phyloP scores from a whole-genome alignment of 352 stramenopile species.

The Phytopythium mirpurense region DNA sequence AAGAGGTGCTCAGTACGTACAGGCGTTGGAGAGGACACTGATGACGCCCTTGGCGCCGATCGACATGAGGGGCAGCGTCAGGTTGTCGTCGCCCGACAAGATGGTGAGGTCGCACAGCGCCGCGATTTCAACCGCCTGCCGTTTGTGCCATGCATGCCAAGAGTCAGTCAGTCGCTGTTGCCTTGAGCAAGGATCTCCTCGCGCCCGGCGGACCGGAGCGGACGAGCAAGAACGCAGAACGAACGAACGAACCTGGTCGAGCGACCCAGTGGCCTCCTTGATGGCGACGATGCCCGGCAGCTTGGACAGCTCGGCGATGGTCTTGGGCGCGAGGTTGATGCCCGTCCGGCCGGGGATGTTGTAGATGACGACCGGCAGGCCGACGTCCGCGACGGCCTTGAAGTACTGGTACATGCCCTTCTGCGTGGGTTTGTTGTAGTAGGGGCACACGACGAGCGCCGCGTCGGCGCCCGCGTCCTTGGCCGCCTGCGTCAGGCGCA shows the following conservation, averaged over 20 bases:
- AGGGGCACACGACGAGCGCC: conserved; percentile 95
- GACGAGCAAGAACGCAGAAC: too few species aligned
- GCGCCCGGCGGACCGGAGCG: background rate
- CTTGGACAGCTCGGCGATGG: conserved; percentile 89
- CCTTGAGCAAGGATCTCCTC: too few species aligned
- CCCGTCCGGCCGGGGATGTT: conserved; percentile 97
- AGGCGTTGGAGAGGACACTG: conserved; percentile 88
- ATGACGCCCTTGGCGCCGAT: conserved; percentile 88
- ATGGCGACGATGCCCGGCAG: conserved; percentile 96
- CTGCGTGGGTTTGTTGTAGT: conserved; percentile 99
- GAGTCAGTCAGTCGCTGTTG: background rate
- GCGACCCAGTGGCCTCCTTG: conserved; percentile 96
- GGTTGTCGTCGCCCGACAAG: conserved; percentile 87
- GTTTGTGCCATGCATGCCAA: too few species aligned
- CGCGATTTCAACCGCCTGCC: conserved; percentile 78
- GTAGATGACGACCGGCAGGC: conserved; percentile 94
- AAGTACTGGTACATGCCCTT: conserved; percentile 94
- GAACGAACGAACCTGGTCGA: conserved; percentile 51
- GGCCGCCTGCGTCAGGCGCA: conserved; percentile 83
- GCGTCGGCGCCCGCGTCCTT: conserved; percentile 93
- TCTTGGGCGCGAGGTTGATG: conserved; percentile 94
- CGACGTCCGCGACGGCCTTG: conserved; percentile 81
- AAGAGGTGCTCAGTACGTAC: conserved; percentile 27
- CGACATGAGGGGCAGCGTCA: conserved; percentile 87
- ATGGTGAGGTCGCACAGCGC: conserved; percentile 90